A percentile compares a stretch with the other conserved stretches of the same genome.
Evolutionary conservation across 2,329 filamentous ascomycete genomes (phyloP).

Genomic region (Talaromyces albobiverticillius): DNA sequence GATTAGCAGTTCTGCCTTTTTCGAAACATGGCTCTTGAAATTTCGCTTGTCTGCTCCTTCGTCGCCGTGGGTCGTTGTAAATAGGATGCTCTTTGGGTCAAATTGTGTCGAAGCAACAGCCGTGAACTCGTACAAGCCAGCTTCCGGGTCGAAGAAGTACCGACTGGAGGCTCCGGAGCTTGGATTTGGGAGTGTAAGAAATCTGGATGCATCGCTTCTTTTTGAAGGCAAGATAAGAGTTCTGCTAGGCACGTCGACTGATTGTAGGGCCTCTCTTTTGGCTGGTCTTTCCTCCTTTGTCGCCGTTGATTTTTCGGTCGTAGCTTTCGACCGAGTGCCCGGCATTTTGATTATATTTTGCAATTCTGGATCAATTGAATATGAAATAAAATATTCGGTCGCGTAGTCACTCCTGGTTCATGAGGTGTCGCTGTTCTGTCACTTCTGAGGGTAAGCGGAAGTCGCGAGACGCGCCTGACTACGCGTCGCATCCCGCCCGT

Average conservation of each 20-base stretch:
- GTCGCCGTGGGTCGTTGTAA: constrained; percentile 34
- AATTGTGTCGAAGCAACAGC: constrained; percentile 51
- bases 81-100: constrained; percentile 54
- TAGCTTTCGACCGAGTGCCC: constrained; percentile 25
- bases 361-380: background rate
- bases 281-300: constrained; percentile 19
- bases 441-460: no score
- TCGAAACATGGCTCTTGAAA: constrained; percentile 55
- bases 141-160: constrained; percentile 57
- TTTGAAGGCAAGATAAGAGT: constrained; percentile 58
- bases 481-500: constrained; percentile 7
- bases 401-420: no score
- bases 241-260: constrained; percentile 37
- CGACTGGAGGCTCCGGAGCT: constrained; percentile 46
- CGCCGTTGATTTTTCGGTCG: background rate
- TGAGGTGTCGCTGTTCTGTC: no score
- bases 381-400: background rate
- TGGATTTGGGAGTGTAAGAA: constrained; percentile 56
- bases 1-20: constrained; percentile 71
- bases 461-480: constrained; percentile 26
- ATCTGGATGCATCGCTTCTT: constrained; percentile 51
- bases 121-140: constrained; percentile 62
- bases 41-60: constrained; percentile 6
- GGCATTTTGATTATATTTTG: background rate
- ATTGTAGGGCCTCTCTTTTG: constrained; percentile 17